Evolutionary conservation across 2,329 filamentous ascomycete species (phyloP), one percentile per base, ranked within the genome.

Genomic region (Microcyclospora pomicola): DNA sequence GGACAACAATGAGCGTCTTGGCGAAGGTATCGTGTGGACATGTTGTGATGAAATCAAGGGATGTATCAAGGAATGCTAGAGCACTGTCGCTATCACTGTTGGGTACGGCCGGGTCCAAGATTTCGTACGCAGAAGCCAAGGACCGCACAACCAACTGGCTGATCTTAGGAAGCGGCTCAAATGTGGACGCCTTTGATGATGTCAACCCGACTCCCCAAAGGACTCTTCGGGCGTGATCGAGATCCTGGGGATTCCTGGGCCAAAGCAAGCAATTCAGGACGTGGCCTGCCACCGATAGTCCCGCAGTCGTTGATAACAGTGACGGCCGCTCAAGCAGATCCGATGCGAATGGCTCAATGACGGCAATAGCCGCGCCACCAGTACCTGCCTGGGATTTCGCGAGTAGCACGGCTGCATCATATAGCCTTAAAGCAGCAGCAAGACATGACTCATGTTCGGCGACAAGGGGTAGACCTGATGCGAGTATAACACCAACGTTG

Each of bases 311-410:
- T 5, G 42, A 27, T 5, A 46, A 29, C 19, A 39, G 30, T n/a
- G 43, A 16, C n/a, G 31, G 16, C 9, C 35, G 40, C 15, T 50
- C 42, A 4, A 35, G 31, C 15, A 50, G 13, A 2, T 41, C 34
- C 32, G 49, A 51, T 2, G 52, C 45, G 12, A 54, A 38, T 9
- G 53, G 54, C 35, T 92, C 84, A 30, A 87, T 65, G 1, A 85
- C 67, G 15, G 73, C 71, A 35, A 82, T 65, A 5, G 77, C 72
- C 31, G 78, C 68, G 5, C 75, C 78, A 12, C 73, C 71, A 43
- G 84, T 76, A 2, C 83, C 82, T 37, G 72, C 72, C 45, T 84
- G 76, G 10, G 68, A 62, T 13, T 66, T 69, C 6, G 79, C 71
- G 37, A 73, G 71, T 7, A 67, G 59, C 2, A 72, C 56, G 28